These are phyloP conservation scores for Tricholoma terreum DNA, from an alignment of 768 basidiomycete species.

Conservation along the genomic window DNA sequence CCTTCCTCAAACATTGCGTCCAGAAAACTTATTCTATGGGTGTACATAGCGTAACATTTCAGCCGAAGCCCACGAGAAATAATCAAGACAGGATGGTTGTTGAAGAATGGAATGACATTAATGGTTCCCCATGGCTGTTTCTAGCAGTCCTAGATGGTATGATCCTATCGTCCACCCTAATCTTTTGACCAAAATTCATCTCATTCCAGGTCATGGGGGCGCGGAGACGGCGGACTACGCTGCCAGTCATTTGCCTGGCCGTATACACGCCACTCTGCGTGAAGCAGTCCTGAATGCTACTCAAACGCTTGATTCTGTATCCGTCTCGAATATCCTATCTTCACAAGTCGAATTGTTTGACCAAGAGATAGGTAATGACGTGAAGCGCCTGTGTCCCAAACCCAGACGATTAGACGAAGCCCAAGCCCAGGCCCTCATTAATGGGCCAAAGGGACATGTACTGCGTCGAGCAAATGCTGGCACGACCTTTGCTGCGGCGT, in stretches of 20 bases:
- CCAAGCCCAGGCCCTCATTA: neutral
- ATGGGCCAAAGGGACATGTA: neutral
- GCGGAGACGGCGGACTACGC: neutral
- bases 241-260: neutral
- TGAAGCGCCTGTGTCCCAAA: neutral
- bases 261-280: neutral
- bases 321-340: neutral
- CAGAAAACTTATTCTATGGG: too few species aligned
- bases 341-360: neutral
- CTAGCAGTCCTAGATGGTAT: slow-evolving; percentile 3
- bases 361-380: neutral
- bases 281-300: neutral
- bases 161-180: neutral
- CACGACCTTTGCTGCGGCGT: neutral
- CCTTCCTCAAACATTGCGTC: too few species aligned
- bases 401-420: neutral
- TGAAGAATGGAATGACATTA: slow-evolving; percentile 1
- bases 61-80: neutral
- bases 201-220: neutral
- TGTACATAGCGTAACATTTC: slow-evolving; percentile 1
- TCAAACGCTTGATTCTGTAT: neutral
- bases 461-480: neutral
- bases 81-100: neutral
- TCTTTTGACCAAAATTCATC: neutral
- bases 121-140: slow-evolving; percentile 1